phyloP scores from a whole-genome alignment of 2,329 filamentous ascomycete species.

The Monilinia fructicola region DNA sequence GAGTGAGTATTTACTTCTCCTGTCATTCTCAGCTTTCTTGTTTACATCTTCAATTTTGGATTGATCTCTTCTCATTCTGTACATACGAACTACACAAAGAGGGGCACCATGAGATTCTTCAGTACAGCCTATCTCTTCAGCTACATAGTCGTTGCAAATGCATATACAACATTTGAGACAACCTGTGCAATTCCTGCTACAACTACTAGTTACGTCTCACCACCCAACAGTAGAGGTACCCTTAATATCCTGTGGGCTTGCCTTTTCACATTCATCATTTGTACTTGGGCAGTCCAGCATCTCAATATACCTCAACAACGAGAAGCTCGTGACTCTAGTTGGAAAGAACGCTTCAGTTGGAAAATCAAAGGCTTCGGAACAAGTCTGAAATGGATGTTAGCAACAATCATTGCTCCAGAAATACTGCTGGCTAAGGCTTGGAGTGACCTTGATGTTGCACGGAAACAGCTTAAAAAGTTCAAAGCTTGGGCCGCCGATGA shows the following conservation, averaged over 20 bases:
- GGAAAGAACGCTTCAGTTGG: conserved; percentile 18
- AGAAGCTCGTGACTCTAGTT: neutral
- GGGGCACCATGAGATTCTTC: neutral
- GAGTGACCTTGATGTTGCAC: conserved; percentile 20
- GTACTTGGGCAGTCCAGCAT: conserved; percentile 29
- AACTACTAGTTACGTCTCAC: conserved; percentile 20
- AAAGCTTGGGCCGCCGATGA: conserved; percentile 20
- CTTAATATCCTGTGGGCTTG: conserved; percentile 33
- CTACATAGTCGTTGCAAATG: neutral
- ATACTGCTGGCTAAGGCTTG: conserved; percentile 23
- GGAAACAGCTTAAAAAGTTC: conserved; percentile 2
- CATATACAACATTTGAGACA: conserved; percentile 11
- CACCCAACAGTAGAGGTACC: conserved; percentile 28
- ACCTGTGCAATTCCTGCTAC: conserved; percentile 17
- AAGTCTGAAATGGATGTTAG: conserved; percentile 27
- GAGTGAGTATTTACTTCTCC: neutral
- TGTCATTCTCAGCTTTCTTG: neutral
- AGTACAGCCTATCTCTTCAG: neutral
- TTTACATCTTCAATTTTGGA: neutral
- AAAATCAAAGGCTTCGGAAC: neutral
- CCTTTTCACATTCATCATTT: conserved; percentile 30
- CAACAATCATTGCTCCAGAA: conserved; percentile 25
- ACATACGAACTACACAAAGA: neutral
- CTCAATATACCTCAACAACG: conserved; percentile 32
- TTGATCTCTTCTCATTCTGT: neutral